A percentile compares a stretch with the other conserved stretches of the same genome.
phyloP scores from a whole-genome alignment of 805 yeast species.

The Blastobotrys muscicola region DNA sequence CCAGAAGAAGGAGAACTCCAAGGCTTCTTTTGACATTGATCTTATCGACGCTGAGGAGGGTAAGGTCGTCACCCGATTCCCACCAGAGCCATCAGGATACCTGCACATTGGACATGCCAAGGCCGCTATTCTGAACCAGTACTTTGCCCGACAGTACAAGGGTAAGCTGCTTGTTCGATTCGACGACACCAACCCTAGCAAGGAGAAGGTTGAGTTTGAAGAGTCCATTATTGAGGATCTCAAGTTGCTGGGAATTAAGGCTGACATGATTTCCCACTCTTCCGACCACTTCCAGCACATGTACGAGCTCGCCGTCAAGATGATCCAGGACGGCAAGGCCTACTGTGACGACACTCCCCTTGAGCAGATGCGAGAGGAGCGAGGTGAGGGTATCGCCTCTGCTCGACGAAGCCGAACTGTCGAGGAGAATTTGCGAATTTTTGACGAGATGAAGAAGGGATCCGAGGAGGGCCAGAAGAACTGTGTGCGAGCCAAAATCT shows the following conservation, averaged over 20 bases:
- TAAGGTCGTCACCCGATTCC: constrained; percentile 96
- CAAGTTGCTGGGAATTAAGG: constrained; percentile 81
- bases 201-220: constrained; percentile 91
- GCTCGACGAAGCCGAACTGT: constrained; percentile 86
- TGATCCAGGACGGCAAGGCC: constrained; percentile 94
- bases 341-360: constrained; percentile 95
- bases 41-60: constrained; percentile 88
- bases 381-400: constrained; percentile 94
- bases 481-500: constrained; percentile 96
- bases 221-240: constrained; percentile 91
- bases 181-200: constrained; percentile 96
- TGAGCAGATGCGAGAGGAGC: constrained; percentile 95
- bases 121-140: constrained; percentile 94
- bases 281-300: constrained; percentile 88
- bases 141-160: constrained; percentile 90
- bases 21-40: constrained; percentile 92
- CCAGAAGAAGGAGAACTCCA: constrained; percentile 74
- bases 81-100: constrained; percentile 99
- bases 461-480: constrained; percentile 85
- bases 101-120: constrained; percentile 98
- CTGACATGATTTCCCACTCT: constrained; percentile 79
- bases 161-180: constrained; percentile 95
- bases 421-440: constrained; percentile 82
- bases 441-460: constrained; percentile 90
- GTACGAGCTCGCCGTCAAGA: constrained; percentile 75